Conservation (phyloP, 352 stramenopile genomes). For the Pythium phragmiticola region DNA sequence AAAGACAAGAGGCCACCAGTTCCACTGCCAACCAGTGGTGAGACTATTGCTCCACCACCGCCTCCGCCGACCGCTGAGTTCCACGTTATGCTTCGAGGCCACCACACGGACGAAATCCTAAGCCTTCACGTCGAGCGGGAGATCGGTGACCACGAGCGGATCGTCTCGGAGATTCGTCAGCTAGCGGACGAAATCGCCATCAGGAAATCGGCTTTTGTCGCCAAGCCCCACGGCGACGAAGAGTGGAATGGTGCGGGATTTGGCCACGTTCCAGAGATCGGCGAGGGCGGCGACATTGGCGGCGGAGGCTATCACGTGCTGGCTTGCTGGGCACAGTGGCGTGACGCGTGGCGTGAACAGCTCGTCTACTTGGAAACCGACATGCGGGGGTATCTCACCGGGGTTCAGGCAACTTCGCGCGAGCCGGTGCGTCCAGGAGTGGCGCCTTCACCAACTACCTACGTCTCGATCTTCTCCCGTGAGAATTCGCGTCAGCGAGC, state of each 20-base stretch:
- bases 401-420: slow-evolving; percentile 30
- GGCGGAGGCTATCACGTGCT: slow-evolving; percentile 54
- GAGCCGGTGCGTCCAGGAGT: slow-evolving; percentile 11
- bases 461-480: slow-evolving; percentile 12
- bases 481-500: background rate
- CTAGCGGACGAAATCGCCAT: slow-evolving; percentile 22
- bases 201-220: slow-evolving; percentile 20
- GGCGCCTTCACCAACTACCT: background rate
- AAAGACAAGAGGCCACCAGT: slow-evolving; percentile 9
- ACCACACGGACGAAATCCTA: slow-evolving; percentile 19
- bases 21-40: background rate
- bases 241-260: slow-evolving; percentile 44
- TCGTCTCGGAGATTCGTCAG: slow-evolving; percentile 27
- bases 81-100: slow-evolving; percentile 34
- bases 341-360: slow-evolving; percentile 25
- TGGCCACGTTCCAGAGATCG: slow-evolving; percentile 27
- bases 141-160: background rate
- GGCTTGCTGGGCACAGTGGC: slow-evolving; percentile 26
- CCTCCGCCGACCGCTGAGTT: slow-evolving; percentile 14
- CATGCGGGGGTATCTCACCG: slow-evolving; percentile 49
- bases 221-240: slow-evolving; percentile 42
- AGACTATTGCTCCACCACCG: background rate
- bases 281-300: slow-evolving; percentile 22
- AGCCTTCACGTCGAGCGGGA: slow-evolving; percentile 22
- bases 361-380: slow-evolving; percentile 40